Conservation (phyloP, 441 rosid genomes). For the Geranium incanum region DNA sequence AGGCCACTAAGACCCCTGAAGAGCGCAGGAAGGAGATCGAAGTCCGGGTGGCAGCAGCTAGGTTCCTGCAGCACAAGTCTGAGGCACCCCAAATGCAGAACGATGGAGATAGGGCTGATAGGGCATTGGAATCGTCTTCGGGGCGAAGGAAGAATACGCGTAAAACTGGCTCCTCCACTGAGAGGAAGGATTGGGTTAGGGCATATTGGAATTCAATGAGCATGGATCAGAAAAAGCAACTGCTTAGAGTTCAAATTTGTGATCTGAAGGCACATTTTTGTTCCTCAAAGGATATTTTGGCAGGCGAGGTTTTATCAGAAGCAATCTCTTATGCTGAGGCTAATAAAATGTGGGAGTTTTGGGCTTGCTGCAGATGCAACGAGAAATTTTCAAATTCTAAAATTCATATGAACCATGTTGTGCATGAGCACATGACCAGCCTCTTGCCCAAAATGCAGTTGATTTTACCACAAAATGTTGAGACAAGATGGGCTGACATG, state of each 20-base stretch:
- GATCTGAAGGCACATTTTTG: conserved; percentile 57
- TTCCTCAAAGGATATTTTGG: conserved; percentile 49
- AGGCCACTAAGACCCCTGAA: conserved; percentile 81
- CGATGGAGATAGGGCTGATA: conserved; percentile 38
- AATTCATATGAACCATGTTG: conserved; percentile 67
- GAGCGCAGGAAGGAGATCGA: conserved; percentile 89
- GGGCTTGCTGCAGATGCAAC: conserved; percentile 65
- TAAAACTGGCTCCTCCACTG: conserved; percentile 50
- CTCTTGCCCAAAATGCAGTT: conserved; percentile 62
- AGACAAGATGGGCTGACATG: conserved; percentile 63
- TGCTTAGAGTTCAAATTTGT: conserved; percentile 49
- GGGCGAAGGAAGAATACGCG: conserved; percentile 52
- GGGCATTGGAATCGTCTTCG: conserved; percentile 34
- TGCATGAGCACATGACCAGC: conserved; percentile 68
- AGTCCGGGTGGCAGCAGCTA: conserved; percentile 91
- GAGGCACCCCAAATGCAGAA: conserved; percentile 34
- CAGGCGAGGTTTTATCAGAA: conserved; percentile 49
- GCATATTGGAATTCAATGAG: conserved; percentile 66
- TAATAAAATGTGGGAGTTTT: conserved; percentile 66
- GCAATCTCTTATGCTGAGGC: conserved; percentile 49
- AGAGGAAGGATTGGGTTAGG: conserved; percentile 54
- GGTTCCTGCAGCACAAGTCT: conserved; percentile 71
- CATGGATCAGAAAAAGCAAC: conserved; percentile 46
- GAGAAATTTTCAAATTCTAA: conserved; percentile 57
- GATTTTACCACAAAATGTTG: conserved; percentile 66